Base-by-base conservation (phyloP, 1,284 basidiomycete species). In the Papiliotrema terrestris region DNA sequence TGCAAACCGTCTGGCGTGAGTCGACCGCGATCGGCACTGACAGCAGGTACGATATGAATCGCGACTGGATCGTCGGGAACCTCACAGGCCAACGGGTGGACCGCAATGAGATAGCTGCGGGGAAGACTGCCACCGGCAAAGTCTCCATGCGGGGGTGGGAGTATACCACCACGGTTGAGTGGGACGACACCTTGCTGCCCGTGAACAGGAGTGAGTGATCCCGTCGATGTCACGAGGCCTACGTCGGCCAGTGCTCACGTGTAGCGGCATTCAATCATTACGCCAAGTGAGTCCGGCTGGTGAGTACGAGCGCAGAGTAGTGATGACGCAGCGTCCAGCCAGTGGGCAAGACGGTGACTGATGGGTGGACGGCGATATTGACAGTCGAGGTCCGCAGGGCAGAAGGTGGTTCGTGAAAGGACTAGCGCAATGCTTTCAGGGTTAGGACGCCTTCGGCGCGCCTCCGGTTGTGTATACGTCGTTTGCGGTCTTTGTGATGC, bases 301-400 rank as follows among this genome's bases (percentile, higher is more conserved):
- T 32, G 29, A 6, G 29, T 11, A 9, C 26, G 14, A 8, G 32
- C n/a, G 46, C 17, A 11, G 11, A 32, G 23, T 22, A 48, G 3
- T 23, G 15, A 26, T 17, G 5, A 13, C 8, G 9, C n/a, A 48
- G 46, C 8, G 48, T 49, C 3, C 48, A 49, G 25, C 14, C 11
- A 3, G 17, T 49, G 14, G 48, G 48, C 17, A 26, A 22, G 35
- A 39, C 22, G 17, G 48, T 49, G 35, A 49, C 48, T 19, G 48
- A 49, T 49, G 48, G 48, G 15, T 49, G 23, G 11, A 41, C 37
- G 5, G 48, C 48, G 48, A 38, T 49, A 8, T 26, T 49, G 49
- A 74, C 48, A 9, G 48, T 49, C 23, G n/a, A 29, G n/a, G 45
- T 36, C 39, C 6, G 4, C 20, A 41, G 17, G 39, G 15, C 17